Evolutionary conservation across 805 yeast species (phyloP).

Genomic region (Blastobotrys robertii): DNA sequence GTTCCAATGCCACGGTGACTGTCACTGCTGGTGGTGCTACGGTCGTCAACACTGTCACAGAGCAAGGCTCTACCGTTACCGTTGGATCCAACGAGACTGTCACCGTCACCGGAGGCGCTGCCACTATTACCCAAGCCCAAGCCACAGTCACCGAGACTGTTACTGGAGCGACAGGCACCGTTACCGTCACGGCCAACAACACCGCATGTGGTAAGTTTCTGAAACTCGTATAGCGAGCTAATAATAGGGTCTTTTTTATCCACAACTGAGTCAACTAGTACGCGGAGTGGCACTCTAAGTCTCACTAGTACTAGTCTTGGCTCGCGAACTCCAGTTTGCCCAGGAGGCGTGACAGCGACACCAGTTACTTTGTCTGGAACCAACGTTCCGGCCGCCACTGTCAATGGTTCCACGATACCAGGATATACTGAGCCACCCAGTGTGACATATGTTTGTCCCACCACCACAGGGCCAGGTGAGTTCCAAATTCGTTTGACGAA

Average conservation of each 20-base stretch:
- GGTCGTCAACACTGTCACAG: constrained; percentile 6
- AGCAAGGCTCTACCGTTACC: not conserved
- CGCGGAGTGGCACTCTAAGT: constrained; percentile 29
- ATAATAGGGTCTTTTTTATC: constrained; percentile 25
- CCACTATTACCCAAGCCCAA: constrained; percentile 7
- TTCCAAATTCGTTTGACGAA: too few relatives aligned
- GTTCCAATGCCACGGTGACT: constrained; percentile 13
- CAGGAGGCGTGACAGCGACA: not conserved
- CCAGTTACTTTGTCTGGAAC: constrained; percentile 7
- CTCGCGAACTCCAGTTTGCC: constrained; percentile 10
- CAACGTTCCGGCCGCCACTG: constrained; percentile 12
- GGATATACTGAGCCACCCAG: not conserved
- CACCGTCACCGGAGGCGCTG: constrained; percentile 1
- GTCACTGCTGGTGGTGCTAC: constrained; percentile 5
- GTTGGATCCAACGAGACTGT: constrained; percentile 14
- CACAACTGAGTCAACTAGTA: constrained; percentile 27
- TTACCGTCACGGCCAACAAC: constrained; percentile 16
- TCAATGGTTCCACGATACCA: constrained; percentile 14
- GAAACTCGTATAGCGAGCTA: constrained; percentile 3
- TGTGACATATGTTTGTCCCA: not conserved
- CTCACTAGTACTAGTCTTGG: constrained; percentile 29
- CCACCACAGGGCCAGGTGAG: constrained; percentile 3
- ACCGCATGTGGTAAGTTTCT: constrained; percentile 1
- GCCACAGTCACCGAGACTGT: constrained; percentile 8
- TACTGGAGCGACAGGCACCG: constrained; percentile 5